These are phyloP conservation scores for Pseudogymnoascus sp. DNA, from an alignment of 2,329 filamentous ascomycete genomes.

Conservation along the genomic window DNA sequence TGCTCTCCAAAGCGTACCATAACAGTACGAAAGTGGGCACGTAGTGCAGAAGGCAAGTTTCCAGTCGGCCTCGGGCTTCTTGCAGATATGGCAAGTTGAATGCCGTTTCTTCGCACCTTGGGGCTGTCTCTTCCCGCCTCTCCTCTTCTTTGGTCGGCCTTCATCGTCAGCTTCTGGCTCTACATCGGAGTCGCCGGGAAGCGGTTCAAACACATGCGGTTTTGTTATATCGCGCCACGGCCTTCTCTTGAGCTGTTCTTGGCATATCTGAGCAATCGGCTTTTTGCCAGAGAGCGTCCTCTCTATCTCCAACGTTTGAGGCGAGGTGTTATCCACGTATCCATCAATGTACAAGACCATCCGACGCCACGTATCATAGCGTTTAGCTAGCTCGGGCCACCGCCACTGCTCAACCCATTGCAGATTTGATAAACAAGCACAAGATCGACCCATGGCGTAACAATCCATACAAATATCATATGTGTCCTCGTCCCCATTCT, in stretches of 20 bases:
- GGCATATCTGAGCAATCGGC: conserved; percentile 84
- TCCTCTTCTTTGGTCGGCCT: conserved; percentile 55
- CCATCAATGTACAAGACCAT: conserved; percentile 69
- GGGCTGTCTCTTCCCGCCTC: conserved; percentile 29
- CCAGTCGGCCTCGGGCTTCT: conserved; percentile 71
- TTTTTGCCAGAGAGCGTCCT: conserved; percentile 61
- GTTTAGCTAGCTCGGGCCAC: conserved; percentile 68
- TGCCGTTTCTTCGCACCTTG: conserved; percentile 42
- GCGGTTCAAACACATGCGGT: conserved; percentile 17
- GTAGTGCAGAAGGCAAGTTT: conserved; percentile 74
- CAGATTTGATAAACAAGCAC: conserved; percentile 75
- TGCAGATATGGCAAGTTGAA: conserved; percentile 72
- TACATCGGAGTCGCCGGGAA: conserved; percentile 37
- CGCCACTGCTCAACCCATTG: conserved; percentile 90
- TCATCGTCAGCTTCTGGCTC: conserved; percentile 57
- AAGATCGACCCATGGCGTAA: conserved; percentile 94
- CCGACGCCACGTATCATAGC: conserved; percentile 75
- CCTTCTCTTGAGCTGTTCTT: conserved; percentile 70
- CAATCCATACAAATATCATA: conserved; percentile 99
- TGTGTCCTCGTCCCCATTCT: conserved; percentile 64
- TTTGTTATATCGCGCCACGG: conserved; percentile 72
- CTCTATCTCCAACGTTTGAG: conserved; percentile 62
- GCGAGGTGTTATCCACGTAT: conserved; percentile 57
- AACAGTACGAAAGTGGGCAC: conserved; percentile 77
- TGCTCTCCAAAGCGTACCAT: conserved; percentile 82